A percentile compares a stretch with the other conserved stretches of the same genome.
Conservation (phyloP, 1,284 basidiomycete species). For the Ceratobasidium sp. region DNA sequence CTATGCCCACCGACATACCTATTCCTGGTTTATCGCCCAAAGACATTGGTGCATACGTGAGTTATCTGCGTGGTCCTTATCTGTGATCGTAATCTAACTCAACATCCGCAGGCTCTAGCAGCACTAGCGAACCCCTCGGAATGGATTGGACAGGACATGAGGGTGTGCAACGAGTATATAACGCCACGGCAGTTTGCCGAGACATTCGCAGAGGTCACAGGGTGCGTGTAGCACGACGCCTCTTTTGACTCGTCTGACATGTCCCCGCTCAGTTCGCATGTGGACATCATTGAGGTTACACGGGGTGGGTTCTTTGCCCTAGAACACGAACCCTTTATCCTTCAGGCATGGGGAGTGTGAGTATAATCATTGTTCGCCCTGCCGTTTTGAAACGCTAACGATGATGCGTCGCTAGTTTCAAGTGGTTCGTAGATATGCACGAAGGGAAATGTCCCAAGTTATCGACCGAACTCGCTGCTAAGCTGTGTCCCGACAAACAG, state of each 20-base stretch:
- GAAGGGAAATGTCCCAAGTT: not conserved
- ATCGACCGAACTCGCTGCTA: conserved; percentile 13
- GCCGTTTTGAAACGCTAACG: not conserved
- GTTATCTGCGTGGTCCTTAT: not conserved
- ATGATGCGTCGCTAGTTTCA: conserved; percentile 7
- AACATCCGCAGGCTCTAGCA: not conserved
- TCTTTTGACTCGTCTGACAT: not conserved
- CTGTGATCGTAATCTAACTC: not conserved
- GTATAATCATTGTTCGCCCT: not conserved
- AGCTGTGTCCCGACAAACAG: conserved; percentile 34
- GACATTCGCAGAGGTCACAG: conserved; percentile 32
- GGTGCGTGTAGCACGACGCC: not conserved
- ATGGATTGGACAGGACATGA: conserved; percentile 33
- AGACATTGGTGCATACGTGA: conserved; percentile 41
- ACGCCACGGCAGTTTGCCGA: conserved; percentile 28
- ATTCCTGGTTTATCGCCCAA: conserved; percentile 30
- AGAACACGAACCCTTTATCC: not conserved
- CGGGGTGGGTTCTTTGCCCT: conserved; percentile 21
- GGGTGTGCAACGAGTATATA: conserved; percentile 28
- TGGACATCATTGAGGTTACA: conserved; percentile 22
- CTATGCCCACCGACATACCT: conserved; percentile 27
- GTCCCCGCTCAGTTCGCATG: not conserved
- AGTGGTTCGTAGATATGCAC: conserved; percentile 35
- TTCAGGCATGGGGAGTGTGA: conserved; percentile 22
- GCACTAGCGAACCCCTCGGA: conserved; percentile 23